phyloP scores from a whole-genome alignment of 2,329 filamentous ascomycete genomes.

The Paradendryphiella salina region DNA sequence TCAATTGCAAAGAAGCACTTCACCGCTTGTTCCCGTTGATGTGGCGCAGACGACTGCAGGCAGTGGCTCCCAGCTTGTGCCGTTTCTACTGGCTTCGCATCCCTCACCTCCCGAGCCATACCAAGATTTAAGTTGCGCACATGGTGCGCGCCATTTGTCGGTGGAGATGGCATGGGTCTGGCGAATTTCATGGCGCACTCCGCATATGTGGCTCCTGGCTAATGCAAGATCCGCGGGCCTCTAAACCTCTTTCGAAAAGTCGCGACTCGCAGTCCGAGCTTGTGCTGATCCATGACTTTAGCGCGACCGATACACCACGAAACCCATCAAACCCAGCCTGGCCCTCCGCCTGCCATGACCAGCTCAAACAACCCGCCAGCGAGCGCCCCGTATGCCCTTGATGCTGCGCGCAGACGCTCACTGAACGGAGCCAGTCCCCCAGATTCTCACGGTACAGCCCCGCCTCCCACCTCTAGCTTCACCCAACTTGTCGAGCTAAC shows the following conservation, averaged over 20 bases:
- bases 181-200: slow-evolving; percentile 28
- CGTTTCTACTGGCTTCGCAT: slow-evolving; percentile 1
- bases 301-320: slow-evolving; percentile 33
- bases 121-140: slow-evolving; percentile 6
- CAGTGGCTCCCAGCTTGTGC: slow-evolving; percentile 4
- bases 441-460: slow-evolving; percentile 41
- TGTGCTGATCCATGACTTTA: slow-evolving; percentile 29
- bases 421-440: slow-evolving; percentile 46
- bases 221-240: slow-evolving; percentile 25
- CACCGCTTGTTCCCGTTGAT: slow-evolving; percentile 5
- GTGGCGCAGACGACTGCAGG: slow-evolving; percentile 7
- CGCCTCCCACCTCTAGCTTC: slow-evolving; percentile 14
- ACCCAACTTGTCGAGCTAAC: slow-evolving; percentile 32
- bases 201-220: slow-evolving; percentile 35
- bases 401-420: slow-evolving; percentile 50
- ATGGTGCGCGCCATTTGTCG: slow-evolving; percentile 13
- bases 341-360: slow-evolving; percentile 43
- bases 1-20: slow-evolving; percentile 20
- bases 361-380: slow-evolving; percentile 36
- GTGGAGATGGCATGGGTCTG: slow-evolving; percentile 19
- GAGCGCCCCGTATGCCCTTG: slow-evolving; percentile 49
- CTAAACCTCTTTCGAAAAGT: slow-evolving; percentile 19
- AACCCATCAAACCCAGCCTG: slow-evolving; percentile 35
- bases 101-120: slow-evolving; percentile 9
- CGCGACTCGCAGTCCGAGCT: slow-evolving; percentile 16